These are phyloP conservation scores for Aeschynomene evenia DNA, from an alignment of 306 rosid genomes.

Conservation along the genomic window DNA sequence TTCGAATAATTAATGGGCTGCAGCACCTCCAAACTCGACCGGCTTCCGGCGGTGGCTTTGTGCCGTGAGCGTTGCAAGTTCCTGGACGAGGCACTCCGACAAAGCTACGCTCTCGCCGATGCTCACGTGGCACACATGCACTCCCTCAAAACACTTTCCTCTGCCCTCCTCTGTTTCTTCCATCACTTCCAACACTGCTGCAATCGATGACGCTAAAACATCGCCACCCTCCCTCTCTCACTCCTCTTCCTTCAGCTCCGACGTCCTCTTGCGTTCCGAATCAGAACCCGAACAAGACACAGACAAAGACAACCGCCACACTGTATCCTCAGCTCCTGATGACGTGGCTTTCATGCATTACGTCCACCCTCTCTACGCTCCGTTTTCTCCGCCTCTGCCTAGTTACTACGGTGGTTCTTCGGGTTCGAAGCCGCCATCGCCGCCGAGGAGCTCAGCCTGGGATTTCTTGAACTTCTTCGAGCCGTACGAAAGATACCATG, in stretches of 20 bases:
- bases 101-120: constrained; percentile 60
- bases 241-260: constrained; percentile 40
- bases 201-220: not conserved
- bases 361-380: constrained; percentile 20
- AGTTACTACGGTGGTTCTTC: constrained; percentile 1
- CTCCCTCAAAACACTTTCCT: constrained; percentile 56
- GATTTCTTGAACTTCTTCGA: constrained; percentile 84
- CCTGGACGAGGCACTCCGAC: constrained; percentile 62
- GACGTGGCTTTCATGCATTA: constrained; percentile 28
- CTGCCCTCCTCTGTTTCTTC: constrained; percentile 63
- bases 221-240: constrained; percentile 27
- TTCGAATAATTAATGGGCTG: constrained; percentile 59
- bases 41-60: constrained; percentile 69
- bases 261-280: constrained; percentile 43
- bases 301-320: constrained; percentile 26
- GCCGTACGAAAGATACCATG: constrained; percentile 64
- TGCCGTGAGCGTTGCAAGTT: constrained; percentile 89
- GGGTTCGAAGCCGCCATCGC: constrained; percentile 32
- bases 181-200: constrained; percentile 12
- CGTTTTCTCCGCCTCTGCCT: constrained; percentile 42
- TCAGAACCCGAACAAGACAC: constrained; percentile 25
- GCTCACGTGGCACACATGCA: constrained; percentile 72
- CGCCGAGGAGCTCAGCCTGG: constrained; percentile 66
- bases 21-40: constrained; percentile 60
- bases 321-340: constrained; percentile 25